Evolutionary conservation across 2,329 filamentous ascomycete genomes (phyloP).

Genomic region (Penicillium verrucosum): DNA sequence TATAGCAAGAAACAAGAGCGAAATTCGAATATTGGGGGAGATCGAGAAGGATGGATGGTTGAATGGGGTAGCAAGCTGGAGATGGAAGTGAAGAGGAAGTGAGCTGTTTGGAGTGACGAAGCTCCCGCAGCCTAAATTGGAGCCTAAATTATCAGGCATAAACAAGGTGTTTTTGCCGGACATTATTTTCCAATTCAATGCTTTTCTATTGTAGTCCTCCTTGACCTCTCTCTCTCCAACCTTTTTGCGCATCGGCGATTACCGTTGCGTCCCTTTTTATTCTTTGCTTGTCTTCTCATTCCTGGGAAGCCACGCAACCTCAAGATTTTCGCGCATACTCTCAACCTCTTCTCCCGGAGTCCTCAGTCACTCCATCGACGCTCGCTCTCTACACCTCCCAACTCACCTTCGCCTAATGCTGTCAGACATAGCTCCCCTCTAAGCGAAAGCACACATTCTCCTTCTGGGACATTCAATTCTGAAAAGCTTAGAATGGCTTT

Average conservation of each 20-base stretch:
- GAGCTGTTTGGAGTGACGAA: constrained; percentile 42
- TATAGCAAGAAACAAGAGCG: neutral
- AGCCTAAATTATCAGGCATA: constrained; percentile 25
- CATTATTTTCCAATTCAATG: constrained; percentile 19
- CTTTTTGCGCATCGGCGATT: constrained; percentile 10
- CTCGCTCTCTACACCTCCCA: constrained; percentile 41
- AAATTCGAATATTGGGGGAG: neutral
- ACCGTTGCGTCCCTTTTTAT: constrained; percentile 6
- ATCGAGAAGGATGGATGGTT: constrained; percentile 22
- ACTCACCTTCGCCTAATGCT: constrained; percentile 40
- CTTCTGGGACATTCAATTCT: constrained; percentile 35
- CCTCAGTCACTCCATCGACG: constrained; percentile 42
- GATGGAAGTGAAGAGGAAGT: constrained; percentile 30
- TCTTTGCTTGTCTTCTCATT: constrained; percentile 19
- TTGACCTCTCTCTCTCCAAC: constrained; percentile 6
- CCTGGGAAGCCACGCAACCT: constrained; percentile 23
- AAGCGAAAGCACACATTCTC: constrained; percentile 37
- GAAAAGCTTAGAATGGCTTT: constrained; percentile 58
- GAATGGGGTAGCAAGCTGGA: constrained; percentile 25
- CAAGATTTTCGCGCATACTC: constrained; percentile 47
- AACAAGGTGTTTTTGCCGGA: constrained; percentile 24
- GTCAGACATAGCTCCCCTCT: constrained; percentile 31
- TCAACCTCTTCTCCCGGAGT: constrained; percentile 43
- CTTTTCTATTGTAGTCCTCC: constrained; percentile 17
- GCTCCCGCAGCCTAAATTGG: constrained; percentile 38